Evolutionary conservation across 306 rosid species (phyloP), one percentile per base, ranked within the genome.

Genomic region (Cajanus cajan): DNA sequence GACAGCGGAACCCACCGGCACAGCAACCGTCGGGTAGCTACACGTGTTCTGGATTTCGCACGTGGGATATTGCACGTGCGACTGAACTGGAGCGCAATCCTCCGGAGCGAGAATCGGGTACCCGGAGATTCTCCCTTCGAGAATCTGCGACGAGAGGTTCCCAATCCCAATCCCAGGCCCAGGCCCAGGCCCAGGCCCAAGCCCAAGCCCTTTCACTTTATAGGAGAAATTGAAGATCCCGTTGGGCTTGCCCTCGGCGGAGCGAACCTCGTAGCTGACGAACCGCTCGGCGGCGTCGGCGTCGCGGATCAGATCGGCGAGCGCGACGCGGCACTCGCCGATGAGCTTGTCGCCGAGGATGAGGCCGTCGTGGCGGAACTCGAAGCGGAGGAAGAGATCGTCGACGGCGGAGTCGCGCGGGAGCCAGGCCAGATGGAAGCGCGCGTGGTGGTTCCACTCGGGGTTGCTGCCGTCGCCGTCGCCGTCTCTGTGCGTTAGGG

Each of bases 211-310:
- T 0, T 55, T 82, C 73, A 79, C 44, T 16, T 15, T 80, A 61
- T 84, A 86, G 28, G 88, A 82, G 59, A 88, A 84, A 82, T 71
- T 58, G 75, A 89, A 79, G 21, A 78, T 70, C 24, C 92, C 92
- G 13, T 89, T 89, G 36, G 90, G 79, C 19, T 61, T 86, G 0
- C 90, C 90, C 0, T 89, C 90, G 4, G 2, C 31, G 45, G 34
- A 77, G n/a, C 90, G 84, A 8, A 89, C 80, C 90, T 89, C 87
- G n/a, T 86, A 89, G 57, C 79, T 77, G 2, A 84, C 84, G 25
- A 80, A 82, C 54, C 86, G 47, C 3, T 44, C 63, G 7, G 28
- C 77, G 12, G 59, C 84, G 28, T 2, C 54, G 8, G 61, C 43
- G 19, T 80, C 86, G 2, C 45, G 37, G 12, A 85, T 13, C 8